These are phyloP conservation scores for Scheffersomyces stipitis DNA, from an alignment of 805 yeast genomes.

Conservation along the genomic window DNA sequence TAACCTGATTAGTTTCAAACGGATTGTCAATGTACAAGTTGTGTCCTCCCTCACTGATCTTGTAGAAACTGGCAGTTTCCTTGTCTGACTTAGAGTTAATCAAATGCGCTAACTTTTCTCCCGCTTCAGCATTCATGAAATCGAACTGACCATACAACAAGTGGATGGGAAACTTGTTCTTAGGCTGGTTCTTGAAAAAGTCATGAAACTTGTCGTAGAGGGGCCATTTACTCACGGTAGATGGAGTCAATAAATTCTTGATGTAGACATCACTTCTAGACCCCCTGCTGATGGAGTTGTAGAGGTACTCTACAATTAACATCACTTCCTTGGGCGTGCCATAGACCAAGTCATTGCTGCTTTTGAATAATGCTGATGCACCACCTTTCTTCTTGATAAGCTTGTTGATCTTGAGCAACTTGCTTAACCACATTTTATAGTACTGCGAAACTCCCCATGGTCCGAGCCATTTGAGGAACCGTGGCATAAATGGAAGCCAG, in stretches of 20 bases:
- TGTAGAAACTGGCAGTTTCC: constrained; percentile 21
- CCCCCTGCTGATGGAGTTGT: constrained; percentile 40
- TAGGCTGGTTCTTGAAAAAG: constrained; percentile 22
- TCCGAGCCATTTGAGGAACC: constrained; percentile 47
- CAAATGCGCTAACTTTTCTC: constrained; percentile 30
- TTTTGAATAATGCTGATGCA: constrained; percentile 18
- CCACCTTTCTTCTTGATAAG: constrained; percentile 34
- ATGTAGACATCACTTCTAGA: constrained; percentile 41
- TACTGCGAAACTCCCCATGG: constrained; percentile 41
- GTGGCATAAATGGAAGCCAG: constrained; percentile 46
- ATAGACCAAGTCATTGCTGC: constrained; percentile 30
- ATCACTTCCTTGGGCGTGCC: constrained; percentile 39
- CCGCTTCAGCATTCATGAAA: constrained; percentile 68
- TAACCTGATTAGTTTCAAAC: constrained; percentile 35
- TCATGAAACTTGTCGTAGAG: constrained; percentile 54
- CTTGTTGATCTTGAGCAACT: constrained; percentile 39
- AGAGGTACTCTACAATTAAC: constrained; percentile 40
- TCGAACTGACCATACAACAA: constrained; percentile 69
- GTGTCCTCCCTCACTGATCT: constrained; percentile 41
- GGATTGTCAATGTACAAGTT: constrained; percentile 47
- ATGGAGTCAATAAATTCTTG: constrained; percentile 52
- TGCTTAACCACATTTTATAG: constrained; percentile 41
- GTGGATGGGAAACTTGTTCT: constrained; percentile 32
- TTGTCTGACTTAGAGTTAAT: constrained; percentile 7
- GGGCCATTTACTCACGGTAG: constrained; percentile 66